phyloP scores from a whole-genome alignment of 1,139 yeast genomes.

The Scheffersomyces illinoinensis region DNA sequence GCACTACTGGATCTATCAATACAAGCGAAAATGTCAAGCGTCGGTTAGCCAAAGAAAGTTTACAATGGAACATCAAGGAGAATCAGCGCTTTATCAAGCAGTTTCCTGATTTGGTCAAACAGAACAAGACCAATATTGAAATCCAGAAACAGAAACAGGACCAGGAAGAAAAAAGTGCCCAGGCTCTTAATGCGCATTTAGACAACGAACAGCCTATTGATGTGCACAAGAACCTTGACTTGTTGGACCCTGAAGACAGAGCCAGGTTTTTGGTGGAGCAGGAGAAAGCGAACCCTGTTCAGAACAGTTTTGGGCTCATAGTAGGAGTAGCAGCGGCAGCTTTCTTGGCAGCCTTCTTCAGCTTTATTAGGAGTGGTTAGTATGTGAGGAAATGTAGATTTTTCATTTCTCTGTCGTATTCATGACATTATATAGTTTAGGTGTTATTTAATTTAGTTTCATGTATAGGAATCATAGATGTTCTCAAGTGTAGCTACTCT shows the following conservation, averaged over 20 bases:
- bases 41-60: constrained; percentile 51
- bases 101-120: constrained; percentile 67
- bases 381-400: neutral
- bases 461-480: neutral
- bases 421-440: neutral
- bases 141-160: constrained; percentile 18
- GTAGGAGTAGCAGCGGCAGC: constrained; percentile 36
- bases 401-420: neutral
- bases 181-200: constrained; percentile 2
- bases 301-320: constrained; percentile 13
- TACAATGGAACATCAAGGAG: constrained; percentile 60
- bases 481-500: neutral
- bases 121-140: constrained; percentile 35
- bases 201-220: constrained; percentile 17
- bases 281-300: constrained; percentile 10
- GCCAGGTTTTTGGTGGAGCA: constrained; percentile 38
- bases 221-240: constrained; percentile 24
- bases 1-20: constrained; percentile 41
- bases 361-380: constrained; percentile 16
- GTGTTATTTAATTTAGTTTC: neutral
- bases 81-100: constrained; percentile 58
- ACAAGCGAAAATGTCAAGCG: constrained; percentile 39
- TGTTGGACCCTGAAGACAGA: constrained; percentile 47
- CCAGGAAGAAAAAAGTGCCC: constrained; percentile 4
- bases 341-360: constrained; percentile 24